Evolutionary conservation across 495 filamentous ascomycete genomes (phyloP), one percentile per base, ranked within the genome.

Genomic region (Rostrohypoxylon terebratum): DNA sequence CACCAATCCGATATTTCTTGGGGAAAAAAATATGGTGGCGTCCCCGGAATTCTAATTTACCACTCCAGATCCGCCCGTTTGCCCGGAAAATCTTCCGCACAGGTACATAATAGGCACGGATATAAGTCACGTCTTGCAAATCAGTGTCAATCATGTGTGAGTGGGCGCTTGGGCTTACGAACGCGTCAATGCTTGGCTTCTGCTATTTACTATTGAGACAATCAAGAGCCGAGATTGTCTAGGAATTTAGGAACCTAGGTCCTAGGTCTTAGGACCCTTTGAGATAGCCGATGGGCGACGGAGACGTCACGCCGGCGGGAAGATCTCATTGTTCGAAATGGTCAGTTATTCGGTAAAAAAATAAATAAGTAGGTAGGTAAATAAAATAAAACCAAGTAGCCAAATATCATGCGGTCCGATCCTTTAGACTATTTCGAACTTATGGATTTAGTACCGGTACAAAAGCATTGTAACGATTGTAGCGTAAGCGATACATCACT

Each of bases 1-100:
- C 63, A 68, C 60, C 68, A 60, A 73, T 62, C 38, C 55, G 55
- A 58, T 28, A 33, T 73, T 63, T 62, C 44, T 58, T 69, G 66
- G 66, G 71, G 62, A 66, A 66, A 66, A 45, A 18, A 28, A 28
- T 28, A 7, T 31, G 18, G 55, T 51, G 55, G 48, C 47, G 34
- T 23, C 71, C 58, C 71, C 71, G 62, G 61, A 73, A 65, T 64
- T 64, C 33, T 23, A 60, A 54, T 48, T 57, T 31, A 23, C 23
- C 34, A 48, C 57, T 47, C 66, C 61, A 45, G 23, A 53, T 36
- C 59, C 61, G 68, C 53, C 67, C 68, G 68, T 54, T 33, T 18
- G 36, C 59, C 64, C 50, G 62, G 55, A 18, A 23, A 42, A 23
- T 23, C 34, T 59, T 34, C 34, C 34, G 51, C 31, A n/a, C n/a